phyloP scores from a whole-genome alignment of 768 basidiomycete species.

The Lactifluus rugatus region DNA sequence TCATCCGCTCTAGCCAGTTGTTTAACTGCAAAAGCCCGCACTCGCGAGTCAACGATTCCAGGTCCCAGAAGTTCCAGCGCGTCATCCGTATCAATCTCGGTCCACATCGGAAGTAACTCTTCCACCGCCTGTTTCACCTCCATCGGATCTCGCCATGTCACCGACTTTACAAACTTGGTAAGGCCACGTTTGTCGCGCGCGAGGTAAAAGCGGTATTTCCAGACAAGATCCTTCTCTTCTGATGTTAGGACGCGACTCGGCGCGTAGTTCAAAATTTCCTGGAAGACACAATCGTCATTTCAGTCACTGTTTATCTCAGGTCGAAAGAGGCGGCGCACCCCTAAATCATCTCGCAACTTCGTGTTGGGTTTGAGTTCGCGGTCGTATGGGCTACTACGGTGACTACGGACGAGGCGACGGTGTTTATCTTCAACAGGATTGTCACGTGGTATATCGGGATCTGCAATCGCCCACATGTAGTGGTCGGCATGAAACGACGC shows the following conservation, averaged over 20 bases:
- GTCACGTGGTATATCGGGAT: slow-evolving; percentile 84
- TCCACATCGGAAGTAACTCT: slow-evolving; percentile 91
- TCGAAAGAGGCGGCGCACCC: slow-evolving; percentile 41
- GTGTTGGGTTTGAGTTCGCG: slow-evolving; percentile 95
- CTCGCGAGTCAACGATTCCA: slow-evolving; percentile 79
- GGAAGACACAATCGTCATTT: not conserved
- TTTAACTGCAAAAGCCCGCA: slow-evolving; percentile 87
- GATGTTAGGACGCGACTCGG: slow-evolving; percentile 80
- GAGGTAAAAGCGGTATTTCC: slow-evolving; percentile 99
- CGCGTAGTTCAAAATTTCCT: slow-evolving; percentile 88
- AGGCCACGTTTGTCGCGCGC: slow-evolving; percentile 85
- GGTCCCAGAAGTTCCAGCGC: slow-evolving; percentile 93
- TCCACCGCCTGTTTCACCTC: slow-evolving; percentile 99
- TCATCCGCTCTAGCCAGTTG: slow-evolving; percentile 89
- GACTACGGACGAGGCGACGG: slow-evolving; percentile 85
- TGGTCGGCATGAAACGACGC: slow-evolving; percentile 51
- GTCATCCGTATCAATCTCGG: slow-evolving; percentile 93
- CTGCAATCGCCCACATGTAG: slow-evolving; percentile 78
- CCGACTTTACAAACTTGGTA: slow-evolving; percentile 96
- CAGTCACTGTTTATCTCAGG: not conserved
- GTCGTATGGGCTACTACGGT: slow-evolving; percentile 90
- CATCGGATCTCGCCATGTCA: slow-evolving; percentile 92
- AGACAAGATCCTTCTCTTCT: slow-evolving; percentile 92
- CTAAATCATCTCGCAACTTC: slow-evolving; percentile 86
- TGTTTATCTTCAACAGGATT: slow-evolving; percentile 99